These are phyloP conservation scores for Chaetomium cochliodes DNA, from an alignment of 495 filamentous ascomycete genomes.

Conservation along the genomic window DNA sequence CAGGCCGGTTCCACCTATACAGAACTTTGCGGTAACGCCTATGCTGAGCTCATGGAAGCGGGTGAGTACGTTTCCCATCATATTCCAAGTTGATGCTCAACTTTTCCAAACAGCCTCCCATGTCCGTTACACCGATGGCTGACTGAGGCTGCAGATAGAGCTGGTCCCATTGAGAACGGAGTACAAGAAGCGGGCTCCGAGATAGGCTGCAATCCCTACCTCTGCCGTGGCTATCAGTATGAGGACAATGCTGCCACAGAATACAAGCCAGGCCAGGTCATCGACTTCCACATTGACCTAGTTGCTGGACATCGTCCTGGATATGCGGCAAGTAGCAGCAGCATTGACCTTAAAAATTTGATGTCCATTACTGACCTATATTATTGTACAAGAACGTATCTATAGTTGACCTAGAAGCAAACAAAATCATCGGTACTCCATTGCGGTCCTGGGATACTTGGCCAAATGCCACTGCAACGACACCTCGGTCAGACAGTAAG, in stretches of 20 bases:
- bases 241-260: constrained; percentile 7
- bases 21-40: not conserved
- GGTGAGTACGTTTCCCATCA: not conserved
- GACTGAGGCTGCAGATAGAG: not conserved
- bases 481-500: constrained; percentile 5
- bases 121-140: not conserved
- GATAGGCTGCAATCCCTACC: not conserved
- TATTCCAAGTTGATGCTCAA: not conserved
- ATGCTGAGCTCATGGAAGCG: not conserved
- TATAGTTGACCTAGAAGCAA: not conserved
- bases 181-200: not conserved
- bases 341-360: not conserved
- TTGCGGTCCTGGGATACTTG: constrained; percentile 1
- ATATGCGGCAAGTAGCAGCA: constrained; percentile 4
- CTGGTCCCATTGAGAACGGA: constrained; percentile 6
- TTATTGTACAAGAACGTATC: not conserved
- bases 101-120: no score
- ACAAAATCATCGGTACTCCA: not conserved
- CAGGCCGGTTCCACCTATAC: not conserved
- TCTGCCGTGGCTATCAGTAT: constrained; percentile 9
- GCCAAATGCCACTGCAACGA: constrained; percentile 2
- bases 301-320: constrained; percentile 3
- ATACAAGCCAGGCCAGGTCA: constrained; percentile 2
- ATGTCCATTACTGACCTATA: not conserved
- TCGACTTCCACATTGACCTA: constrained; percentile 6